These are phyloP conservation scores for Fusarium sp. DNA, from an alignment of 2,329 filamentous ascomycete species.

Conservation along the genomic window DNA sequence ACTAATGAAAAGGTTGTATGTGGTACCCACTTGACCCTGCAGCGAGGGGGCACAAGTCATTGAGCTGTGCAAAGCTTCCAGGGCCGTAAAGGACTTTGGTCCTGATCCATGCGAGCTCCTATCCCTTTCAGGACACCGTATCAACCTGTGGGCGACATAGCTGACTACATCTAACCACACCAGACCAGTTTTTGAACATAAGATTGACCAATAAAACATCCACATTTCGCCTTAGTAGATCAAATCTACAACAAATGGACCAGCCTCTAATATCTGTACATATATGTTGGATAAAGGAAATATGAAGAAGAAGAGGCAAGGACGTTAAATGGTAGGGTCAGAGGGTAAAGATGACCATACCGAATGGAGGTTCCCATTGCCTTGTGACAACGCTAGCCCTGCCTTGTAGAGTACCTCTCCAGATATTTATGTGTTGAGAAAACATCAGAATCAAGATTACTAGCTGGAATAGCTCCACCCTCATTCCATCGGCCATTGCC, in stretches of 20 bases:
- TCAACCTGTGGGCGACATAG: not conserved
- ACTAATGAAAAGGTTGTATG: too few species aligned
- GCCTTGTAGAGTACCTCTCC: not conserved
- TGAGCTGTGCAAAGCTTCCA: not conserved
- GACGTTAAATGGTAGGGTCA: not conserved
- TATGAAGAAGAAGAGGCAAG: not conserved
- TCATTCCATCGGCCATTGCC: not conserved
- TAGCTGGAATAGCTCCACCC: not conserved
- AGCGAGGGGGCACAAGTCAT: not conserved
- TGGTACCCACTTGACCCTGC: too few species aligned
- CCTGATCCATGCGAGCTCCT: not conserved
- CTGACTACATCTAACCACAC: not conserved
- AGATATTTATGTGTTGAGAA: not conserved
- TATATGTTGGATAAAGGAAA: too few species aligned
- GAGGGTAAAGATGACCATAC: not conserved
- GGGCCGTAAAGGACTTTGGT: not conserved
- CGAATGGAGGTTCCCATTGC: too few species aligned
- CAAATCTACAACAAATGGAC: not conserved
- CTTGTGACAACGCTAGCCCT: not conserved
- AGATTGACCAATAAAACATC: not conserved
- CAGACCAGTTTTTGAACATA: not conserved
- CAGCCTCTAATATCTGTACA: not conserved
- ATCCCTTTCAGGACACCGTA: not conserved
- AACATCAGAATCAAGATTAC: not conserved
- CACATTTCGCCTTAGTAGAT: not conserved